phyloP scores from a whole-genome alignment of 305 asterid species.

The Plantago lanceolata region DNA sequence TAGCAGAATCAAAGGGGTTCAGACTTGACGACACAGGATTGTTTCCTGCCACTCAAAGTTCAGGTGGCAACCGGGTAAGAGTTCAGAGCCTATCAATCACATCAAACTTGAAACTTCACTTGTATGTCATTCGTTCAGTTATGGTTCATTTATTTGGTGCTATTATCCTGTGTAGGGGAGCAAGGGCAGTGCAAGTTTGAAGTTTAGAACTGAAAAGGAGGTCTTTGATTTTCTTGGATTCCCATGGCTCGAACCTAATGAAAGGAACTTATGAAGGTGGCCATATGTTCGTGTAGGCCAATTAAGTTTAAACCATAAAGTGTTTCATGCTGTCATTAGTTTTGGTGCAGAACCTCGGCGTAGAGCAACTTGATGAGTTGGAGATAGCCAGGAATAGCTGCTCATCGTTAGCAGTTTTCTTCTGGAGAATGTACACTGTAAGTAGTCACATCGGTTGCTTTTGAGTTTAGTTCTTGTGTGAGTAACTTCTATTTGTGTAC shows the following conservation, averaged over 20 bases:
- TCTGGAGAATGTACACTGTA: not conserved
- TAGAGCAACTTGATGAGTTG: not conserved
- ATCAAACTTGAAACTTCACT: constrained; percentile 12
- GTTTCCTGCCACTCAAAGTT: constrained; percentile 70
- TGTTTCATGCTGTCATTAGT: too few species aligned
- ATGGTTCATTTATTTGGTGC: not conserved
- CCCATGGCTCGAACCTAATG: constrained; percentile 73
- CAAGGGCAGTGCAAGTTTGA: constrained; percentile 74
- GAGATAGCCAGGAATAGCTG: not conserved
- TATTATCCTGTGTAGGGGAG: constrained; percentile 43
- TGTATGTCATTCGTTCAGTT: not conserved
- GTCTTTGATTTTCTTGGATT: constrained; percentile 89
- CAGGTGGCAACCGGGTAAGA: constrained; percentile 65
- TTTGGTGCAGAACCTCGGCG: too few species aligned
- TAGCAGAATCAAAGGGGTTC: constrained; percentile 90
- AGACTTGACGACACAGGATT: constrained; percentile 87
- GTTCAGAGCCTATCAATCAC: not conserved
- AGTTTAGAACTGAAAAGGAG: constrained; percentile 70
- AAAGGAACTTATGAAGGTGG: constrained; percentile 57
- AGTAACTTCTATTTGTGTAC: too few species aligned
- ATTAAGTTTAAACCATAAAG: too few species aligned
- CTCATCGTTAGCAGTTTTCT: not conserved
- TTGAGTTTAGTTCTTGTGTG: not conserved
- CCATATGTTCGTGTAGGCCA: not conserved
- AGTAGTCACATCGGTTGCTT: not conserved